Conservation (phyloP, 306 rosid species). For the Vigna angularis region DNA sequence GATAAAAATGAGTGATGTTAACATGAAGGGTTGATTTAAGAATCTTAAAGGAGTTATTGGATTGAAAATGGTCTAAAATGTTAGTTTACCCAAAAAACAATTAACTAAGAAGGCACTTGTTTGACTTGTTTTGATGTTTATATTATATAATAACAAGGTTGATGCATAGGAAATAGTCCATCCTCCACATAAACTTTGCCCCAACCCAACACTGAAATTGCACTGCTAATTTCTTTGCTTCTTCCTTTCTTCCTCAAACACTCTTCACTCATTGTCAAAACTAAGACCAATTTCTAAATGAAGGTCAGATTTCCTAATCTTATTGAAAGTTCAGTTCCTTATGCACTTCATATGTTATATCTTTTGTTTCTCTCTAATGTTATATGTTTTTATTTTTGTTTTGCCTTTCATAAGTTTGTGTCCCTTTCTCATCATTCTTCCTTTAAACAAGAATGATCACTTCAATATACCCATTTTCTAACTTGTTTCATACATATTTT, state of each 20-base stretch:
- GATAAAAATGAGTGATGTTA: too few relatives aligned
- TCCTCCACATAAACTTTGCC: slow-evolving; percentile 30
- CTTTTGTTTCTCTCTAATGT: slow-evolving; percentile 38
- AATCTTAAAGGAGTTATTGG: too few relatives aligned
- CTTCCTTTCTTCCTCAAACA: slow-evolving; percentile 34
- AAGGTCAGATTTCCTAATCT: slow-evolving; percentile 63
- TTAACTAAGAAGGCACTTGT: neutral
- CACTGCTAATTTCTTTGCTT: slow-evolving; percentile 41
- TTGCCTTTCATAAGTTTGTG: neutral
- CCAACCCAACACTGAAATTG: slow-evolving; percentile 33
- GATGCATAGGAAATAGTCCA: neutral
- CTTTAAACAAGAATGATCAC: neutral
- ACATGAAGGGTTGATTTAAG: too few relatives aligned
- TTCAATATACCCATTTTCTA: slow-evolving; percentile 18
- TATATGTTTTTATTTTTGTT: neutral
- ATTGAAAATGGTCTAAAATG: neutral
- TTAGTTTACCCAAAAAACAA: neutral
- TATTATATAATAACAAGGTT: slow-evolving; percentile 3
- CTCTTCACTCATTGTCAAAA: slow-evolving; percentile 34
- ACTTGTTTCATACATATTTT: neutral
- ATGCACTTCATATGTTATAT: neutral
- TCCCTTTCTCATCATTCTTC: slow-evolving; percentile 33
- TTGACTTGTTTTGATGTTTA: slow-evolving; percentile 49
- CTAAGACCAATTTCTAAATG: slow-evolving; percentile 57
- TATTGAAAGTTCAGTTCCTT: slow-evolving; percentile 23